Base-by-base conservation (phyloP, 2,329 filamentous ascomycete genomes). In the Cryphonectria carpinicola region DNA sequence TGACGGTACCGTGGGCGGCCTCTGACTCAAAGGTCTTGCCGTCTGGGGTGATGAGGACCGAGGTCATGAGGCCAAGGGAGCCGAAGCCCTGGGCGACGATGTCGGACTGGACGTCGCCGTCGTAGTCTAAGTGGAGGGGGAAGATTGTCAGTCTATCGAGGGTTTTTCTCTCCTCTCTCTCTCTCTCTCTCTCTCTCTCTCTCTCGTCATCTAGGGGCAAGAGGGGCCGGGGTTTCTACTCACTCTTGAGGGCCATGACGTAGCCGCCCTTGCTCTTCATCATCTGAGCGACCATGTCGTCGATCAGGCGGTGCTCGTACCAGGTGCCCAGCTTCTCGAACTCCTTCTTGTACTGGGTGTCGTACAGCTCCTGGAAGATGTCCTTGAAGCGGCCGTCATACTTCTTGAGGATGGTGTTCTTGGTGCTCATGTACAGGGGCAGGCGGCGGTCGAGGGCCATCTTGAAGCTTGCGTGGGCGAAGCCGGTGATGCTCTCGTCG, bases 251-350 rank as follows among this genome's bases (percentile, higher is more conserved):
- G 73, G 96, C 96, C 88, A 98, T 98, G 81, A 98, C 90, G 84
- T 96, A 98, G 74, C 96, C 96, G 77, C 96, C 96, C 78, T 92
- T 90, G 84, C 93, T 96, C 93, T 99, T 99, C 88, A 99, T 93
- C 96, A 99, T 99, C 88, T 99, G 96, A 65, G 96, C 96, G 74
- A 99, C 96, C 96, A 99, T 98, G 85, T 99, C 96, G 84, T 99
- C 96, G 80, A 99, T 98, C 76, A 99, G 88, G 79, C 96, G 93
- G 86, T 99, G 96, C 90, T 99, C 96, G 81, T 99, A 98, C 96
- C 96, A 98, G 85, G 98, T 97, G 74, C 89, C 89, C 87, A 94
- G 93, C 79, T 91, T 91, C 81, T 98, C 95, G 77, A 98, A 98
- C 61, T 93, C 88, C 81, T 89, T 87, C 87, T 93, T 92, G 87